A percentile compares a stretch with the other conserved stretches of the same genome.
phyloP scores from a whole-genome alignment of 2,329 filamentous ascomycete genomes.

The Aspergillus ibericus region DNA sequence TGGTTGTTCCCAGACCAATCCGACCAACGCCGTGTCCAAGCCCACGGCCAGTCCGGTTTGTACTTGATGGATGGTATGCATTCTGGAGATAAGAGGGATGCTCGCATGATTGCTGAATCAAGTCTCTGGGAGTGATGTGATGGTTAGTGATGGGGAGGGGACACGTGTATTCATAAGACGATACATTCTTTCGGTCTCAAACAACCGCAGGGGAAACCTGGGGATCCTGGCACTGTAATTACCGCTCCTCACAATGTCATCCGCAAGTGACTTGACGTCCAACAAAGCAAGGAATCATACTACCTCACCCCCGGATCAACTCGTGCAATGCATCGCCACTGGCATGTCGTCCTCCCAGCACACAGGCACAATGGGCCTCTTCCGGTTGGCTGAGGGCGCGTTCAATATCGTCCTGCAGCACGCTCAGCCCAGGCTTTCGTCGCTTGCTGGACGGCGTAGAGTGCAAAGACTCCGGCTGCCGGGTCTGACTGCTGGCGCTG shows the following conservation, averaged over 20 bases:
- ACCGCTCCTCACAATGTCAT: too few species aligned
- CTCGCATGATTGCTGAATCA: neutral
- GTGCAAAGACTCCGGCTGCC: neutral
- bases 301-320: neutral
- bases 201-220: too few species aligned
- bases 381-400: neutral
- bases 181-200: too few species aligned
- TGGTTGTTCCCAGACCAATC: slow-evolving; percentile 14
- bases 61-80: neutral
- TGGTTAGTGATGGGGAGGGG: neutral
- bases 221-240: too few species aligned
- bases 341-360: neutral
- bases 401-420: slow-evolving; percentile 5
- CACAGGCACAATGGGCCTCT: neutral
- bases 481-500: neutral
- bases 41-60: slow-evolving; percentile 3
- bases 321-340: neutral
- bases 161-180: too few species aligned
- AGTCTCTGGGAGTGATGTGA: neutral
- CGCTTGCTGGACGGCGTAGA: neutral
- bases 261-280: neutral
- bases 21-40: neutral
- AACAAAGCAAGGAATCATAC: neutral
- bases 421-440: neutral
- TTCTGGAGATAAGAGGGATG: too few species aligned